phyloP scores from a whole-genome alignment of 371 early-diverging fungal genomes.

The Apophysomyces variabilis region DNA sequence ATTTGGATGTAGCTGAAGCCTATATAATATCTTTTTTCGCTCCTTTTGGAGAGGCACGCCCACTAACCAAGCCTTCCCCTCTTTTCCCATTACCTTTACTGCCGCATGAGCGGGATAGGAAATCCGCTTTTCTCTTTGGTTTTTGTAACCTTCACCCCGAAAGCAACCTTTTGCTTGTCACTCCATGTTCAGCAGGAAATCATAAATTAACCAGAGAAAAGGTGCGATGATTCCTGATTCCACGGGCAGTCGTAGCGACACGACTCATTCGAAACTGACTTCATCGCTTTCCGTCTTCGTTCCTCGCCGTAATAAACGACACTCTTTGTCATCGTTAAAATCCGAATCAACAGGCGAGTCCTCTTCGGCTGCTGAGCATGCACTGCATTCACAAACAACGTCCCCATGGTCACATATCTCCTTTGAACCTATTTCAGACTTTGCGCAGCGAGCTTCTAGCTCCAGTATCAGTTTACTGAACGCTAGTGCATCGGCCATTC shows the following conservation, averaged over 20 bases:
- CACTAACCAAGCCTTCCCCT: no score
- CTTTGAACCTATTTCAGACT: slow-evolving; percentile 37
- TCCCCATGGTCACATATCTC: slow-evolving; percentile 33
- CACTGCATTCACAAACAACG: slow-evolving; percentile 12
- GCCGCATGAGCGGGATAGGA: no score
- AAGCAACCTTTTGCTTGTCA: no score
- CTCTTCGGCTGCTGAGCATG: neutral
- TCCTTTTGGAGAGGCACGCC: no score
- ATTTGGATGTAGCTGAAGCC: no score
- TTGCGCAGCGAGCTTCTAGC: slow-evolving; percentile 35
- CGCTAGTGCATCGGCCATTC: slow-evolving; percentile 13
- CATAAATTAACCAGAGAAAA: no score
- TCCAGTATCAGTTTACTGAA: slow-evolving; percentile 27
- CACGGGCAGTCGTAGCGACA: neutral
- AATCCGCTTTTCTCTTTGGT: no score
- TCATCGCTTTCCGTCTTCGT: slow-evolving; percentile 24
- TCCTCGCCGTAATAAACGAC: slow-evolving; percentile 15
- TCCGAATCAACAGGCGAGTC: slow-evolving; percentile 3
- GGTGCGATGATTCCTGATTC: neutral
- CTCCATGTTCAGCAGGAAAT: no score
- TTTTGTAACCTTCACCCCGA: no score
- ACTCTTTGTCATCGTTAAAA: slow-evolving; percentile 8
- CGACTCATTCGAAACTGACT: neutral
- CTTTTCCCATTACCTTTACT: no score
- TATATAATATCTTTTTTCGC: no score